Evolutionary conservation across 2,329 filamentous ascomycete genomes (phyloP), one percentile per base, ranked within the genome.

Genomic region (Diaporthe destruens): DNA sequence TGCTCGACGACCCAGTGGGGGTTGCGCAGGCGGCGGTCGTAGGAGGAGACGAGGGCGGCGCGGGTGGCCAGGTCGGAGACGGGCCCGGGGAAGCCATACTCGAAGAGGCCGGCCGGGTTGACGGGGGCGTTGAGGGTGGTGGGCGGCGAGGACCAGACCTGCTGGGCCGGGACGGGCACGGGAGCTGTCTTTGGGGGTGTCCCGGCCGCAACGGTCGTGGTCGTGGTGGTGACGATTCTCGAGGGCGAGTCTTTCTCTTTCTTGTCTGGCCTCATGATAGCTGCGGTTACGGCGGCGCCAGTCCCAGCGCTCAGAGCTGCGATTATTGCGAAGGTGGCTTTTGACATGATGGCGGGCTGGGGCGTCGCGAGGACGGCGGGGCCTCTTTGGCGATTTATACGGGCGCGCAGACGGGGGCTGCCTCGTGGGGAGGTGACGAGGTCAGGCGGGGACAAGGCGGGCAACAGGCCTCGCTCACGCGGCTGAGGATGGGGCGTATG

Each of bases 1-100:
- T 99, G 96, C 86, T 99, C 96, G 75, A 93, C 92, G 11, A 95
- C 96, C 96, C 96, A 99, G 81, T 93, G 89, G 39, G 96, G 96
- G 84, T 99, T 99, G 80, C 95, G 91, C 55, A 91, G 92, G 74
- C 94, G 92, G 36, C 96, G 94, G 84, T 99, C 96, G 88, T 92
- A 99, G 78, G 93, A 92, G 42, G 95, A 97, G 76, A 95, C 89
- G 69, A 98, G 89, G 44, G 94, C 93, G 34, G 90, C 85, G 49
- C 94, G 92, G 71, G 88, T 88, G 71, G 95, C 92, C 55, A 97
- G 87, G 83, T 99, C 96, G 78, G 92, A 88, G 51, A 98, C 85
- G 42, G 96, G 96, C 72, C 96, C 96, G 0, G 96, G 96, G 83
- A 98, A 98, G 78, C 96, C 93, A 81, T 96, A 96, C 77, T 95